Conservation (phyloP, 352 stramenopile species). For the Phytophthora pseudosyringae region DNA sequence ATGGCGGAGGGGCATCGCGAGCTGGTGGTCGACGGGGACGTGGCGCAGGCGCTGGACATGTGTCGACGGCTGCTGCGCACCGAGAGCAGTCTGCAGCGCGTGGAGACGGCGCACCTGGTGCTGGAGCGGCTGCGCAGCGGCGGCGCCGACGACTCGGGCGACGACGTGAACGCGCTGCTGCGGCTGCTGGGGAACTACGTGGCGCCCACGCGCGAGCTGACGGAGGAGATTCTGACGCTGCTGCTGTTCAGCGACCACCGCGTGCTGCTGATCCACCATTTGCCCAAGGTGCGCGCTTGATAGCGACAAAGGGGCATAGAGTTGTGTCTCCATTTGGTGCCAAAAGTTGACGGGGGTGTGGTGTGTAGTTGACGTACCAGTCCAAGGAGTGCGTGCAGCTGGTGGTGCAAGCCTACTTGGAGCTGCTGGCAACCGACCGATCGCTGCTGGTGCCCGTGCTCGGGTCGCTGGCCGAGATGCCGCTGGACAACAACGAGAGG, state of each 20-base stretch:
- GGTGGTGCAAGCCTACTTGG: slow-evolving; percentile 75
- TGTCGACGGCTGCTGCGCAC: slow-evolving; percentile 64
- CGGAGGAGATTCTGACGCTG: slow-evolving; percentile 72
- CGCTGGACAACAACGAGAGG: slow-evolving; percentile 67
- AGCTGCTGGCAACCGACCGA: slow-evolving; percentile 77
- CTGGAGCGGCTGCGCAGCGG: slow-evolving; percentile 73
- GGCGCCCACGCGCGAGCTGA: slow-evolving; percentile 71
- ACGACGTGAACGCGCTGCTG: slow-evolving; percentile 77
- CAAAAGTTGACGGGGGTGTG: background rate
- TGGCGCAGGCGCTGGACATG: slow-evolving; percentile 50
- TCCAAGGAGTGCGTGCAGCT: slow-evolving; percentile 81
- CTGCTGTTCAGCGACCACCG: slow-evolving; percentile 79
- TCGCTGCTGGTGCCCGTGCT: slow-evolving; percentile 82
- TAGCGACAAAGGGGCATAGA: background rate
- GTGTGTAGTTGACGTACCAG: slow-evolving; percentile 75
- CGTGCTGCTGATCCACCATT: slow-evolving; percentile 80
- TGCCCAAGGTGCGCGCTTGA: slow-evolving; percentile 58
- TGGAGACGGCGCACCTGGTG: slow-evolving; percentile 59
- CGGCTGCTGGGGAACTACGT: slow-evolving; percentile 81
- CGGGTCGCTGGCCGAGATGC: slow-evolving; percentile 78
- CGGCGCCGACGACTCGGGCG: slow-evolving; percentile 52
- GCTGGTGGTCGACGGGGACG: slow-evolving; percentile 57
- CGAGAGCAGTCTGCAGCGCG: slow-evolving; percentile 44
- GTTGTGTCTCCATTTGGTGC: slow-evolving; percentile 1
- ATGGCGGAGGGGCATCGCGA: slow-evolving; percentile 48